Base-by-base conservation (phyloP, 495 filamentous ascomycete species). In the Xylaria venustula region DNA sequence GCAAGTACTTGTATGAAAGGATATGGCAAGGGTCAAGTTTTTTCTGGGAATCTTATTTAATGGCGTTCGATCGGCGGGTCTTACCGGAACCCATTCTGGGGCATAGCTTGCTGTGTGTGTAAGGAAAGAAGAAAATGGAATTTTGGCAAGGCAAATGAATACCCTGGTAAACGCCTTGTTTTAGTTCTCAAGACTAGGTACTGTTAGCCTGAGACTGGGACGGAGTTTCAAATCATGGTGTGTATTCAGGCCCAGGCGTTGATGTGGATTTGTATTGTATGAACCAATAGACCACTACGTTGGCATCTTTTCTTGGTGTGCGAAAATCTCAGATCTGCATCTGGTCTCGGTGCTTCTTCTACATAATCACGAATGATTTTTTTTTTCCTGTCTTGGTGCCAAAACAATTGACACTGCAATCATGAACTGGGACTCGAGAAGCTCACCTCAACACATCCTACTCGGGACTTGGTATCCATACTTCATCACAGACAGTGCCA, bases 111-210 rank as follows among this genome's bases (percentile, higher is more conserved):
- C 32, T 63, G 61, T 66, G 68, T 47, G 63, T 68, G 68, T 71
- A 71, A 53, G 62, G 58, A 61, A 64, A 60, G 58, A 47, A 57
- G 37, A 60, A 60, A 42, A 30, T 51, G 19, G 54, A 63, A 57
- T 58, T n/a, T 28, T 44, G 64, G 65, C 61, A 47, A 59, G 56
- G 62, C 58, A 61, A 64, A 57, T 54, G 62, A 70, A 70, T 70
- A 70, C 62, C 64, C 64, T 51, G 34, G 51, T 55, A 55, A 49
- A 52, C 50, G 59, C 67, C 59, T 60, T 57, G 40, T 14, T 60
- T 48, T 46, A 12, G 4, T 19, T 45, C 15, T 36, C 46, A 54
- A 49, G 56, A 59, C 45, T 28, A 30, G n/a, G 23, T 25, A 32
- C 15, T 40, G 3, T 9, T 40, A 40, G 14, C 7, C 7, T 26